Evolutionary conservation across 2,329 filamentous ascomycete species (phyloP).

Genomic region (Colletotrichum musae): DNA sequence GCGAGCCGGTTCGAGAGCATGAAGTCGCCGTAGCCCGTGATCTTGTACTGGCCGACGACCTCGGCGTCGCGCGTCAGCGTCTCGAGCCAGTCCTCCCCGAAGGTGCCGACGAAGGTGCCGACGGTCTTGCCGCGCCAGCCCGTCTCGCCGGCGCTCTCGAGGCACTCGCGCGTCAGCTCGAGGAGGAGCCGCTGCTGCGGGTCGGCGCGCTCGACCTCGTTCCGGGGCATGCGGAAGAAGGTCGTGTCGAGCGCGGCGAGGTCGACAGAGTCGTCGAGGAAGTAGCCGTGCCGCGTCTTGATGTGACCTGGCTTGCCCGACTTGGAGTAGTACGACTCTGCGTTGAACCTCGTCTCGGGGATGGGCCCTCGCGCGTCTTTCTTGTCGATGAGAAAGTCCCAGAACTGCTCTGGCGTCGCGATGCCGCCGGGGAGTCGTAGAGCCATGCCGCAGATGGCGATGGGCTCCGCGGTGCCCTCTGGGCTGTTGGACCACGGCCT

Average conservation of each 20-base stretch:
- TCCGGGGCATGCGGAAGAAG: slow-evolving; percentile 49
- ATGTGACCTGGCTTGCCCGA: slow-evolving; percentile 43
- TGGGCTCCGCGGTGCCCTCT: slow-evolving; percentile 24
- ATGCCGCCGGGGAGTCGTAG: slow-evolving; percentile 46
- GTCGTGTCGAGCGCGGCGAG: slow-evolving; percentile 47
- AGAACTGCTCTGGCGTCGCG: slow-evolving; percentile 41
- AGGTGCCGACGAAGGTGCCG: slow-evolving; percentile 48
- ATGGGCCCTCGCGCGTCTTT: slow-evolving; percentile 43
- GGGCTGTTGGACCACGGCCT: background rate
- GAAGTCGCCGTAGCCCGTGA: slow-evolving; percentile 41
- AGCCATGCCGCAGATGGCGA: slow-evolving; percentile 49
- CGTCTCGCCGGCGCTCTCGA: slow-evolving; percentile 44
- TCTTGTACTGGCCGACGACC: slow-evolving; percentile 40
- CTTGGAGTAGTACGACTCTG: slow-evolving; percentile 37
- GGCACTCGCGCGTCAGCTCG: slow-evolving; percentile 19
- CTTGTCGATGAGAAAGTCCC: slow-evolving; percentile 46
- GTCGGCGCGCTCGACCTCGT: slow-evolving; percentile 43
- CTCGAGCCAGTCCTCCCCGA: slow-evolving; percentile 47
- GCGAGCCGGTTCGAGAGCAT: slow-evolving; percentile 49
- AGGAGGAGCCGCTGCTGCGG: slow-evolving; percentile 36
- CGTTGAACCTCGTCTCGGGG: slow-evolving; percentile 43
- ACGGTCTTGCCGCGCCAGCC: slow-evolving; percentile 45
- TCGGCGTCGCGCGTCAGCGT: slow-evolving; percentile 45
- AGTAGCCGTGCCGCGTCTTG: slow-evolving; percentile 47
- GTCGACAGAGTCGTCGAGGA: slow-evolving; percentile 47